These are phyloP conservation scores for Tylopilus cervinicoccineus DNA, from an alignment of 768 basidiomycete genomes.

Conservation along the genomic window DNA sequence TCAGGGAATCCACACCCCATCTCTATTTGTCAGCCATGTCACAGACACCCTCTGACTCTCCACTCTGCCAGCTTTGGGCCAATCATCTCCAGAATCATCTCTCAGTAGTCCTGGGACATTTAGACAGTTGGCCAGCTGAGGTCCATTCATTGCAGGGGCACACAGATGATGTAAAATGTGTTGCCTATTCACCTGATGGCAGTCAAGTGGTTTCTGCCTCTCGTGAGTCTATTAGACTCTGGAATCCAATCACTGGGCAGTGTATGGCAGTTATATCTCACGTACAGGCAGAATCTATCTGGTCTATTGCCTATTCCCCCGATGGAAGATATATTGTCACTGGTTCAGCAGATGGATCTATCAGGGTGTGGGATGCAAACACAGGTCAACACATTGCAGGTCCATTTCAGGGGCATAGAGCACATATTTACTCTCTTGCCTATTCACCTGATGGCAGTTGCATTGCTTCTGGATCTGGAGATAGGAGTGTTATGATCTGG, in stretches of 20 bases:
- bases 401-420: constrained; percentile 11
- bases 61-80: constrained; percentile 23
- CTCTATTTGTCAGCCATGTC: constrained; percentile 39
- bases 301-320: constrained; percentile 21
- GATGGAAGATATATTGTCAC: constrained; percentile 19
- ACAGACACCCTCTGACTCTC: constrained; percentile 27
- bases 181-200: constrained; percentile 23
- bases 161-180: constrained; percentile 6
- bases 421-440: constrained; percentile 3
- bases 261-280: constrained; percentile 5
- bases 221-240: constrained; percentile 14
- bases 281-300: background rate
- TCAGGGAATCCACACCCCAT: constrained; percentile 33
- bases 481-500: constrained; percentile 17
- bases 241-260: constrained; percentile 17
- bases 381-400: constrained; percentile 11
- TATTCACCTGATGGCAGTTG: constrained; percentile 19
- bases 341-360: constrained; percentile 9
- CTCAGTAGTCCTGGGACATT: constrained; percentile 8
- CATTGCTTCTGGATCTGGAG: constrained; percentile 20
- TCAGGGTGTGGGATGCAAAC: constrained; percentile 21
- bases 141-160: constrained; percentile 15
- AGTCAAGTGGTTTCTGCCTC: constrained; percentile 27
- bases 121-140: constrained; percentile 15
- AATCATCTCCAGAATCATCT: constrained; percentile 15